These are phyloP conservation scores for Chlorella sorokiniana DNA, from an alignment of 139 green algal species.

Conservation along the genomic window DNA sequence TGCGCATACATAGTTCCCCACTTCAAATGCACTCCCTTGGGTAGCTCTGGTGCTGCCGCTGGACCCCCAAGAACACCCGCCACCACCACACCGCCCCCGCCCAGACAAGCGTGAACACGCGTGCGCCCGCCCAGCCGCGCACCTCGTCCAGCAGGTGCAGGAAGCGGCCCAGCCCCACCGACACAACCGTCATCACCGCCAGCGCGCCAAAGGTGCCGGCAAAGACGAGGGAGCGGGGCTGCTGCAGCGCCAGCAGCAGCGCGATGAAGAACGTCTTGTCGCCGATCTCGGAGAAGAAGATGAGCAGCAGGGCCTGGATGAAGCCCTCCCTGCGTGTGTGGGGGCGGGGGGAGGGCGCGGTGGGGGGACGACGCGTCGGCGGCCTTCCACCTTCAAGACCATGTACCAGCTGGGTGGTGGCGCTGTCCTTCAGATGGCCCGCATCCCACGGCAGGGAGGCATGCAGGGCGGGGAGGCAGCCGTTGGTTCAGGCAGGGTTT, in stretches of 20 bases:
- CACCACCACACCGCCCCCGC: not conserved
- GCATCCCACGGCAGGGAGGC: no score
- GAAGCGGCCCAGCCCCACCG: constrained; percentile 57
- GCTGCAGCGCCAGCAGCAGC: constrained; percentile 81
- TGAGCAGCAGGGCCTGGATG: constrained; percentile 91
- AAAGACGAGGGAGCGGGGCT: constrained; percentile 81
- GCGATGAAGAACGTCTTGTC: constrained; percentile 99
- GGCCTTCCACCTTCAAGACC: not conserved
- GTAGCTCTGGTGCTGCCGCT: no score
- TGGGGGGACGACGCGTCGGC: not conserved
- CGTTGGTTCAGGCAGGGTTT: not conserved
- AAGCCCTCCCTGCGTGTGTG: constrained; percentile 67
- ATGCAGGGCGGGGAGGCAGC: no score
- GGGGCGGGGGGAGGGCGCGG: not conserved
- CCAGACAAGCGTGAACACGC: not conserved
- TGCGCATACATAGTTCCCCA: no score
- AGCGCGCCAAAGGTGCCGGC: constrained; percentile 94
- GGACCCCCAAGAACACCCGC: not conserved
- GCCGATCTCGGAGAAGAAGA: constrained; percentile 97
- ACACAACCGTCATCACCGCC: constrained; percentile 97
- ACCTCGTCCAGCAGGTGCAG: constrained; percentile 27
- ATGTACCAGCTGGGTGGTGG: not conserved
- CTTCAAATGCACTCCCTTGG: no score
- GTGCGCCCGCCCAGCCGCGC: not conserved
- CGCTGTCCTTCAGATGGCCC: no score